These are phyloP conservation scores for Apophysomyces sp. DNA, from an alignment of 371 early-diverging fungal genomes.

Conservation along the genomic window DNA sequence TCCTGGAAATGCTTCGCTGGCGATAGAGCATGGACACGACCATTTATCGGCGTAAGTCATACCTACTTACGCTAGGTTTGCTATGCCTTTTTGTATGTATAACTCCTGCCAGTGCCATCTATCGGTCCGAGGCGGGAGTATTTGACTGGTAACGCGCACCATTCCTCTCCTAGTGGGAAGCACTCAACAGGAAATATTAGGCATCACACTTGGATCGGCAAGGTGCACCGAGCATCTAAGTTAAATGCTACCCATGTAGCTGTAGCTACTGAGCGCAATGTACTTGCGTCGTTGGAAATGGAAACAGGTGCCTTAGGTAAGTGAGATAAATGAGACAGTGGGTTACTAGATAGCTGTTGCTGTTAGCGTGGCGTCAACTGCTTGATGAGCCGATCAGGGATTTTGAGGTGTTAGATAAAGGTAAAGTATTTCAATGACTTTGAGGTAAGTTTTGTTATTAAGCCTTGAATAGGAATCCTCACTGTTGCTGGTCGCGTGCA, in stretches of 20 bases:
- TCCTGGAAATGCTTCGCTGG: not conserved
- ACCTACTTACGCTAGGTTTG: not conserved
- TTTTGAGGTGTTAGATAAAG: conserved; percentile 16
- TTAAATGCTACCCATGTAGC: conserved; percentile 17
- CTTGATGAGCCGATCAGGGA: conserved; percentile 29
- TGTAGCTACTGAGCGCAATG: conserved; percentile 63
- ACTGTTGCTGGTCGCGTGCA: conserved; percentile 3
- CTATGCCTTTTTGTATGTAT: not conserved
- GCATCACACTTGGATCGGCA: conserved; percentile 67
- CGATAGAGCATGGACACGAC: not conserved
- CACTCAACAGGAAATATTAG: conserved; percentile 24
- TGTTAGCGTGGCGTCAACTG: conserved; percentile 53
- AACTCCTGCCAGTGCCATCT: conserved; percentile 5
- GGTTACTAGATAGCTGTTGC: not conserved
- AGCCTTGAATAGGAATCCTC: conserved; percentile 15
- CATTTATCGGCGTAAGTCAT: not conserved
- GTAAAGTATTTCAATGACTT: conserved; percentile 9
- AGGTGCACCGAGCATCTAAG: conserved; percentile 38
- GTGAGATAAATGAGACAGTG: not conserved
- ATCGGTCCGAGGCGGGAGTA: conserved; percentile 24
- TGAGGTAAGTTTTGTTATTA: conserved; percentile 33
- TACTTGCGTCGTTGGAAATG: conserved; percentile 55
- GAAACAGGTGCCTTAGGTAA: conserved; percentile 61
- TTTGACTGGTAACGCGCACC: conserved; percentile 20
- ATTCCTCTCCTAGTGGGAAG: not conserved